Evolutionary conservation across 1,284 basidiomycete genomes (phyloP), one percentile per base, ranked within the genome.

Genomic region (Blastosporella zonata): DNA sequence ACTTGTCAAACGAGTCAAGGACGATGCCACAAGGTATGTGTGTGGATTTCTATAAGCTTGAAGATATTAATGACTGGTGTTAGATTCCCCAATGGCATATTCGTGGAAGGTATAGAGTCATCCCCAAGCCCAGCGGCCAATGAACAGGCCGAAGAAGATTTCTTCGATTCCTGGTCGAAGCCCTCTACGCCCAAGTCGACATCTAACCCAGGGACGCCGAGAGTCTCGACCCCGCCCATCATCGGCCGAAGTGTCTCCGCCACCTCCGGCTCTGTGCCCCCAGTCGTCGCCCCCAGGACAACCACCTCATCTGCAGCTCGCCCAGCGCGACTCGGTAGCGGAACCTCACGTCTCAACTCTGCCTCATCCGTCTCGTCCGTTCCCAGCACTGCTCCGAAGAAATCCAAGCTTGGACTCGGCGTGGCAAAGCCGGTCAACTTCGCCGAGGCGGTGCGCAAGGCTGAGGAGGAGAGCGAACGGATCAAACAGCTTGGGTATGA

Each of bases 101-200:
- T 82, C 46, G 78, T 95, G 29, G 93, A 96, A 25, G 93, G 93
- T 12, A 73, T 84, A 27, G 82, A 83, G 13, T 61, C 75, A 1
- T 62, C 72, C 1, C 62, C 70, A 12, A 72, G 54, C 2, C 44
- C 65, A 17, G 62, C 71, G 0, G 65, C 69, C 4, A 76, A 75
- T 36, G 73, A 71, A 8, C 82, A 78, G 46, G 59, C 62, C 2
- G 89, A 90, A 12, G 91, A 93, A 43, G 95, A 98, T 67, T 99
- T 98, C 68, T 98, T 98, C 71, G 86, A 91, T 46, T 88, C 90
- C 27, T 98, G 95, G 93, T 93, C 96, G 57, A 94, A 95, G 64
- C 86, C 90, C 1, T 68, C 78, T 9, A 72, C 77, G 1, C 77
- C 79, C 5, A 84, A 80, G 55, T 25, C 47, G 2, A 56, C 78